These are phyloP conservation scores for Alternaria incomplexa DNA, from an alignment of 2,329 filamentous ascomycete genomes.

Conservation along the genomic window DNA sequence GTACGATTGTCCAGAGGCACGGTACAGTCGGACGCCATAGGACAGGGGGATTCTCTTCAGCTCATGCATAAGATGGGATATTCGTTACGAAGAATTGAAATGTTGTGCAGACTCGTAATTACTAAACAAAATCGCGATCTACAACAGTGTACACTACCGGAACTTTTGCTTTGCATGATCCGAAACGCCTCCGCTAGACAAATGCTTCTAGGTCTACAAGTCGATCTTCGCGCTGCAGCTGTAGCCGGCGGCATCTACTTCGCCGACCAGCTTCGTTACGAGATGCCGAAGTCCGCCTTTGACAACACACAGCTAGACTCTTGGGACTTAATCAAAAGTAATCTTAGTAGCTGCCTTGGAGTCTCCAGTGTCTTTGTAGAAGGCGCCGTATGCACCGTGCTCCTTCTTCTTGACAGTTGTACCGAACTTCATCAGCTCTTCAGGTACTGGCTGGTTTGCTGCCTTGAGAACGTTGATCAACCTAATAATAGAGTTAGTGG, in stretches of 20 bases:
- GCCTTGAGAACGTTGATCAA: constrained; percentile 93
- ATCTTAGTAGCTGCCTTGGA: constrained; percentile 90
- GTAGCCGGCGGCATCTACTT: constrained; percentile 18
- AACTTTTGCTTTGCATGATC: constrained; percentile 22
- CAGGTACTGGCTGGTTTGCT: constrained; percentile 89
- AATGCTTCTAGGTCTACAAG: constrained; percentile 13
- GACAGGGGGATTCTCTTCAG: background rate
- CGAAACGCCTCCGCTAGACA: constrained; percentile 32
- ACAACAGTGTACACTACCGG: constrained; percentile 1
- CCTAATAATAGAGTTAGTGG: constrained; percentile 52
- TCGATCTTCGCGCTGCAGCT: constrained; percentile 21
- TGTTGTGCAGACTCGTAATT: background rate
- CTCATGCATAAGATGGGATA: background rate
- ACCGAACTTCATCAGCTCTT: constrained; percentile 91
- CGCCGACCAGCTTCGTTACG: constrained; percentile 23
- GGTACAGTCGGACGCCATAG: background rate
- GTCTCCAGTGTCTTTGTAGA: constrained; percentile 88
- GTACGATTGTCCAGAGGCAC: background rate
- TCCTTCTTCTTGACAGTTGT: constrained; percentile 99
- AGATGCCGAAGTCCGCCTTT: constrained; percentile 5
- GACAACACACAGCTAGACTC: background rate
- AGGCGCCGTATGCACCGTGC: constrained; percentile 92
- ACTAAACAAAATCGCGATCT: constrained; percentile 1
- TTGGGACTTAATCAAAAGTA: constrained; percentile 69
- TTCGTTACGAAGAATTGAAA: background rate